These are phyloP conservation scores for Phytophthora pseudosyringae DNA, from an alignment of 352 stramenopile species.

Conservation along the genomic window DNA sequence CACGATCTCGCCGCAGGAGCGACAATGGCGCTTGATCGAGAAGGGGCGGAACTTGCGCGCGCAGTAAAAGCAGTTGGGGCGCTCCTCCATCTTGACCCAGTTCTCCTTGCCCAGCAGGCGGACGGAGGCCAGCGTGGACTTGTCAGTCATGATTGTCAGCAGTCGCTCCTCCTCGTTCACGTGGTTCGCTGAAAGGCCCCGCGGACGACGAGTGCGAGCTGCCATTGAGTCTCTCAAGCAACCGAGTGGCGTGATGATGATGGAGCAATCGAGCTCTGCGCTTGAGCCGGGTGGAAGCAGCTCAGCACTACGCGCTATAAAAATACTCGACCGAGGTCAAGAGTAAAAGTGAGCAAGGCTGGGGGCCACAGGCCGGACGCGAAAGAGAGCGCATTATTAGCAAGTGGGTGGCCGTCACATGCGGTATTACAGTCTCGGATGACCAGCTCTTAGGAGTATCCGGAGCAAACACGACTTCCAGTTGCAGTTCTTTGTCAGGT, in stretches of 20 bases:
- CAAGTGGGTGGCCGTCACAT: slow-evolving; percentile 17
- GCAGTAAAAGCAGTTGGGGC: slow-evolving; percentile 81
- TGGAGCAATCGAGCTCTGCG: neutral
- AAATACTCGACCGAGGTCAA: slow-evolving; percentile 37
- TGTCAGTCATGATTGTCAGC: slow-evolving; percentile 64
- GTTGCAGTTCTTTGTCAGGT: slow-evolving; percentile 32
- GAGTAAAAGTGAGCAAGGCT: slow-evolving; percentile 26
- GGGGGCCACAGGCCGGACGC: slow-evolving; percentile 15
- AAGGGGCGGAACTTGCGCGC: slow-evolving; percentile 80
- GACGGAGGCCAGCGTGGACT: slow-evolving; percentile 53
- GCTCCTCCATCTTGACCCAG: slow-evolving; percentile 77
- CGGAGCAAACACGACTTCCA: slow-evolving; percentile 21
- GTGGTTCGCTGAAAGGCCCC: slow-evolving; percentile 59
- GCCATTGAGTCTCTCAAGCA: slow-evolving; percentile 25
- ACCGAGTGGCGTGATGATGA: neutral
- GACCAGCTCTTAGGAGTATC: slow-evolving; percentile 26
- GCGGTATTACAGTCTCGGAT: slow-evolving; percentile 6
- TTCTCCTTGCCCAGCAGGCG: slow-evolving; percentile 66
- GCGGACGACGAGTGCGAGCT: slow-evolving; percentile 38
- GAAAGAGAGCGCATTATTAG: slow-evolving; percentile 41
- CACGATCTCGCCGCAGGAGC: slow-evolving; percentile 79
- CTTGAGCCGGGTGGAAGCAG: neutral
- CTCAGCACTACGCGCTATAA: slow-evolving; percentile 10
- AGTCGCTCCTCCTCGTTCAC: slow-evolving; percentile 62
- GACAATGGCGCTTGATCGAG: slow-evolving; percentile 81